Evolutionary conservation across 768 basidiomycete genomes (phyloP).

Genomic region (Pulveroboletus sp.): DNA sequence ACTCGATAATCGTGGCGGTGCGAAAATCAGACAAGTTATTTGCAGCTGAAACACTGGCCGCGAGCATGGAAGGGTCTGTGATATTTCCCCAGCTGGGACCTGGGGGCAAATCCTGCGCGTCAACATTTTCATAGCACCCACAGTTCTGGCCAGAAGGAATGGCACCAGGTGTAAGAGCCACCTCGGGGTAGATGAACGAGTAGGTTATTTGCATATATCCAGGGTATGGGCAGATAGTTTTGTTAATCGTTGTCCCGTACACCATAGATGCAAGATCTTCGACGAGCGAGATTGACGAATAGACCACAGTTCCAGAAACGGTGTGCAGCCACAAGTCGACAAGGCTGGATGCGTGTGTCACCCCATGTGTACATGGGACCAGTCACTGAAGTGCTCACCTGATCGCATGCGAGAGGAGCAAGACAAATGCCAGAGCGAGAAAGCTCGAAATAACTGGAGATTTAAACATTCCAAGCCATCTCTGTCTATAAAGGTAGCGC

Average conservation of each 20-base stretch:
- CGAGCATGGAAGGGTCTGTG: not conserved
- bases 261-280: not conserved
- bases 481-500: not conserved
- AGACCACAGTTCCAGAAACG: not conserved
- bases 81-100: constrained; percentile 2
- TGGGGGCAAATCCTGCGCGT: not conserved
- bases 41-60: not conserved
- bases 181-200: not conserved
- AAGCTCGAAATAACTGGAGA: constrained; percentile 2
- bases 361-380: not conserved
- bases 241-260: not conserved
- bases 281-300: not conserved
- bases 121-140: not conserved
- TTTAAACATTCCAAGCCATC: not conserved
- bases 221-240: not conserved
- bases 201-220: not conserved
- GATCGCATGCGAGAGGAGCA: constrained; percentile 1
- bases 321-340: constrained; percentile 3
- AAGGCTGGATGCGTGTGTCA: not conserved
- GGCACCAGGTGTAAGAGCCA: not conserved
- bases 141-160: constrained; percentile 1
- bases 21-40: constrained; percentile 2
- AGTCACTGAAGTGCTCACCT: not conserved
- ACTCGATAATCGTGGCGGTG: not conserved
- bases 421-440: not conserved